Percentiles rank a stretch among this genome's conserved stretches.
Evolutionary conservation across 805 yeast species (phyloP).

Genomic region (Kodamaea hsintzibuensis): DNA sequence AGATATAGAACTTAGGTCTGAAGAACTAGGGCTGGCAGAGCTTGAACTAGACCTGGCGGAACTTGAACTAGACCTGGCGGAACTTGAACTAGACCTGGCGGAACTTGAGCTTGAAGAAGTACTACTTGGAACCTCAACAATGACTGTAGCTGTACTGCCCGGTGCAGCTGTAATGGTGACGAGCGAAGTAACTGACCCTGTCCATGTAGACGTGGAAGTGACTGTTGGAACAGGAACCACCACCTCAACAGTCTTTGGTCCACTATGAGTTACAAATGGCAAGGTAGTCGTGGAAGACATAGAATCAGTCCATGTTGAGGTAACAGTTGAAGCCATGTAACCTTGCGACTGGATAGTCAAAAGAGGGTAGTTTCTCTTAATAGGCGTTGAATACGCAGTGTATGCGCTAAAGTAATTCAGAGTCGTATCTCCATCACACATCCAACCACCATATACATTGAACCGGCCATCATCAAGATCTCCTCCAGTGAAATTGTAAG

Average conservation of each 20-base stretch:
- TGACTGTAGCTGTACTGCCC: constrained; percentile 13
- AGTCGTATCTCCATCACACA: background rate
- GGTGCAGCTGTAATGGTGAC: constrained; percentile 8
- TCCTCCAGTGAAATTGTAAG: background rate
- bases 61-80: background rate
- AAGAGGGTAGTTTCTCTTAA: background rate
- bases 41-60: background rate
- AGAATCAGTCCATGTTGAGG: background rate
- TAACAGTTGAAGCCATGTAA: background rate
- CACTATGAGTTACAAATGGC: background rate
- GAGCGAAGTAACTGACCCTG: constrained; percentile 15
- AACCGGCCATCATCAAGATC: background rate
- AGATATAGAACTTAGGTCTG: background rate
- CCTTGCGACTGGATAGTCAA: background rate
- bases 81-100: background rate
- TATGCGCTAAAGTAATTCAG: too few relatives aligned
- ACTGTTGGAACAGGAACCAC: constrained; percentile 14
- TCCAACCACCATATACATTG: background rate
- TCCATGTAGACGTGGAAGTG: constrained; percentile 12
- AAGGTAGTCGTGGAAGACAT: background rate
- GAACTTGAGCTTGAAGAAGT: background rate
- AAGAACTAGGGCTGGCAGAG: background rate
- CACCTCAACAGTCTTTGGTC: background rate
- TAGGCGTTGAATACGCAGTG: background rate
- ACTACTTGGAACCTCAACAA: constrained; percentile 13